phyloP scores from a whole-genome alignment of 257 asterid species.

The Plantago ovata region DNA sequence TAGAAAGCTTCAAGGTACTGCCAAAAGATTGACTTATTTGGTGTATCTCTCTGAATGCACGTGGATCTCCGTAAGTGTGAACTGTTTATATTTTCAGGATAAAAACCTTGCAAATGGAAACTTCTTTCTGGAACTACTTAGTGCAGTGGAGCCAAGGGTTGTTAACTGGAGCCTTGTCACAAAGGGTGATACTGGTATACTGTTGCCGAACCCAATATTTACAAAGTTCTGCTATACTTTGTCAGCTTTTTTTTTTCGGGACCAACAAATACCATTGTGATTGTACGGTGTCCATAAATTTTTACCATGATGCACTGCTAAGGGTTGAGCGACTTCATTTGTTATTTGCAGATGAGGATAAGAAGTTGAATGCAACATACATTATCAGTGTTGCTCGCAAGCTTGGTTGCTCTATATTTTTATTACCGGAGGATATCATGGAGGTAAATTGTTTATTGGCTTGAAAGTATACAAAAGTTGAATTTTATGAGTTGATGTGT shows the following conservation, averaged over 20 bases:
- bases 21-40: not conserved
- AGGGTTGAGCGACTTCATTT: slow-evolving; percentile 1
- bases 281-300: too few species aligned
- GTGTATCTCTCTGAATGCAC: slow-evolving; percentile 1
- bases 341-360: slow-evolving; percentile 48
- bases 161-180: slow-evolving; percentile 93
- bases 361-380: slow-evolving; percentile 55
- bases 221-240: not conserved
- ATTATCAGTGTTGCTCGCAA: slow-evolving; percentile 63
- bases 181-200: slow-evolving; percentile 74
- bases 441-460: slow-evolving; percentile 33
- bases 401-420: slow-evolving; percentile 61
- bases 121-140: slow-evolving; percentile 79
- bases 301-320: too few species aligned
- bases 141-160: slow-evolving; percentile 84
- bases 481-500: not conserved
- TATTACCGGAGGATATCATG: slow-evolving; percentile 61
- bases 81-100: slow-evolving; percentile 38
- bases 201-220: not conserved
- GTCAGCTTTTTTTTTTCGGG: too few species aligned
- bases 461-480: not conserved
- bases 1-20: slow-evolving; percentile 87
- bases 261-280: too few species aligned
- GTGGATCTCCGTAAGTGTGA: not conserved
- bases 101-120: slow-evolving; percentile 61